Base-by-base conservation (phyloP, 768 basidiomycete species). In the Leccinum olivaceopallidum region DNA sequence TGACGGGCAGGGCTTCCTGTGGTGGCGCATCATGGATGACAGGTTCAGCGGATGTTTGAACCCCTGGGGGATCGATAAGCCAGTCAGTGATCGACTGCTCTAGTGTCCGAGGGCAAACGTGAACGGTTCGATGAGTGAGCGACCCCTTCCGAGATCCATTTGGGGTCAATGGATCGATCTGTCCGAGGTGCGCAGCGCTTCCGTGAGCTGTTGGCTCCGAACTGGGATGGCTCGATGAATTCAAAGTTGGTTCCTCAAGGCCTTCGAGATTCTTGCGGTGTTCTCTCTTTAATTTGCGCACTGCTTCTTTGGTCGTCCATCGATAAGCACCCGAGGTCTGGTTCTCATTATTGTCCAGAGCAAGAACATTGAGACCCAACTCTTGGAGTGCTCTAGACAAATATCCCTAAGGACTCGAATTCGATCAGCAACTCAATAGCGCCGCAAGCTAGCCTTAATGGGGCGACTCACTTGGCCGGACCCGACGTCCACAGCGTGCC, bases 401-500 rank as follows among this genome's bases (percentile, higher is more conserved):
- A 67, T 90, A 87, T 6, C 84, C 89, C 84, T 87, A 50, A 47
- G 26, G 22, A 58, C 24, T 51, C 37, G 47, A 30, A 26, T 53
- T 63, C 32, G n/a, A 55, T 54, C 50, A 13, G 54, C 24, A 13
- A 62, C 36, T 30, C 24, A 49, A 24, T 20, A 47, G 12, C 20
- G 37, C 9, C 28, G 13, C 4, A n/a, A 22, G 42, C 13, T 13
- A 22, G 8, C 7, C 34, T 10, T 8, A 49, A 42, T 32, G 24
- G 22, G 60, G 61, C 30, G 64, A 73, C 67, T 48, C 58, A 86
- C 86, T 70, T 89, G 88, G 16, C 90, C 90, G 7, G 90, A 86
- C 20, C 90, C 90, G 48, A 90, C 78, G 61, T 92, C 90, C 36
- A 91, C 88, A 30, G 83, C 82, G 61, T 84, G 81, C 61, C 59